Conservation (phyloP, 2,329 filamentous ascomycete genomes). For the Gliomastix tumulicola region DNA sequence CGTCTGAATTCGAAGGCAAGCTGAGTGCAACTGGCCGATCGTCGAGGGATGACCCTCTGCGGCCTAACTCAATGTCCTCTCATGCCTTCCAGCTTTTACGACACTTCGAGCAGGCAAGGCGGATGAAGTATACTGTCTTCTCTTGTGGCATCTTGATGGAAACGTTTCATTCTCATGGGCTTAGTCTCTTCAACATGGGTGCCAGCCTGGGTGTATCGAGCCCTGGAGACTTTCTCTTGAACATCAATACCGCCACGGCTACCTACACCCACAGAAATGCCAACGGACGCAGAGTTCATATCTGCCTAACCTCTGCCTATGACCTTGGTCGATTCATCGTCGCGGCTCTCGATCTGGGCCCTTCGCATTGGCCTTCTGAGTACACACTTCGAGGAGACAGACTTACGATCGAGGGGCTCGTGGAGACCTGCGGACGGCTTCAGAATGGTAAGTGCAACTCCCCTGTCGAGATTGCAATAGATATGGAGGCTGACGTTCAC, state of each 20-base stretch:
- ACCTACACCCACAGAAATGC: conserved; percentile 51
- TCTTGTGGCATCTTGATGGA: conserved; percentile 73
- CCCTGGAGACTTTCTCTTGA: conserved; percentile 60
- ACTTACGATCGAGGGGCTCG: conserved; percentile 52
- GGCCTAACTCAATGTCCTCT: conserved; percentile 51
- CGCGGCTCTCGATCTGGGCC: conserved; percentile 57
- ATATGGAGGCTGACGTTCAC: too few species aligned
- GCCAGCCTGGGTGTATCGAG: conserved; percentile 41
- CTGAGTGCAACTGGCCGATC: conserved; percentile 24
- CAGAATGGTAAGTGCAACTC: conserved; percentile 34
- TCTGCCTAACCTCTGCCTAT: conserved; percentile 62
- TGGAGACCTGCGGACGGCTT: conserved; percentile 40
- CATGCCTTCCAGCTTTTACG: conserved; percentile 50
- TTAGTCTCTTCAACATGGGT: conserved; percentile 53
- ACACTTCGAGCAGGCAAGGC: conserved; percentile 39
- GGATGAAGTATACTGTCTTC: conserved; percentile 64
- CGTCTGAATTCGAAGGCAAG: conserved; percentile 68
- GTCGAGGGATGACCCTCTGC: conserved; percentile 43
- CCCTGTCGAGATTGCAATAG: neutral
- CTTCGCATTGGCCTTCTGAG: conserved; percentile 58
- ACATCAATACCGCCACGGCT: conserved; percentile 50
- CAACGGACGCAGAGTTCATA: conserved; percentile 38
- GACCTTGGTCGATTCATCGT: conserved; percentile 68
- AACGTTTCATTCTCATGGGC: conserved; percentile 61
- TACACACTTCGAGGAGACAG: conserved; percentile 64